Evolutionary conservation across 169 alveolate species (phyloP), one percentile per base, ranked within the genome.

Genomic region (Babesia divergens): DNA sequence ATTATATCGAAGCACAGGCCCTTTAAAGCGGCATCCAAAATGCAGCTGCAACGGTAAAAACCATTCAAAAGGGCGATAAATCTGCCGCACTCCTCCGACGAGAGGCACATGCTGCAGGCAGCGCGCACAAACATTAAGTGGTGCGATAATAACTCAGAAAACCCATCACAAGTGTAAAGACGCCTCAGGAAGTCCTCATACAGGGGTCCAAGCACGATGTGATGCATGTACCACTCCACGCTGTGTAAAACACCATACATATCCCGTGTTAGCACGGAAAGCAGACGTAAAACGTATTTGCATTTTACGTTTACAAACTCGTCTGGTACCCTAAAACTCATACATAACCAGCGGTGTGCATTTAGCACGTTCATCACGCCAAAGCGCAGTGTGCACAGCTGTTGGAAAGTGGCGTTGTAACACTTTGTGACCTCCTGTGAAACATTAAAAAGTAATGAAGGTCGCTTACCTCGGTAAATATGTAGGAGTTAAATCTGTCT

Each of bases 401-500:
- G 59, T 18, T 28, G 47, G 72, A 62, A 62, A 18, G 47, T 37
- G 18, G 18, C 49, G 35, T 29, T 62, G 59, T 62, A 62, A 31
- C 49, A 62, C 46, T 62, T 5, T 2, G 29, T 32, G 14, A 31
- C 40, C 14, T 46, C 56, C 72, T 62, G 35, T 5, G 18, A 3
- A 9, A 26, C 6, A 20, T 34, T 11, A 44, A 26, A 34, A 16
- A 1, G 14, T 7, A n/a, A 29, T 0, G 31, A 31, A 18, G 1
- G 24, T 9, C 53, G n/a, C 72, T n/a, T 62, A 62, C 72, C 72
- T 62, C 72, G 20, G 60, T 62, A 32, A 62, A 62, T 3, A 62
- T 4, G 29, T 44, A 40, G 44, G 29, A 5, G 47, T 62, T 49
- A 35, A 62, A 62, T 14, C 20, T 6, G 8, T 49, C 72, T 22